Evolutionary conservation across 1,284 basidiomycete genomes (phyloP), one percentile per base, ranked within the genome.

Genomic region (Trichosporon sp.): DNA sequence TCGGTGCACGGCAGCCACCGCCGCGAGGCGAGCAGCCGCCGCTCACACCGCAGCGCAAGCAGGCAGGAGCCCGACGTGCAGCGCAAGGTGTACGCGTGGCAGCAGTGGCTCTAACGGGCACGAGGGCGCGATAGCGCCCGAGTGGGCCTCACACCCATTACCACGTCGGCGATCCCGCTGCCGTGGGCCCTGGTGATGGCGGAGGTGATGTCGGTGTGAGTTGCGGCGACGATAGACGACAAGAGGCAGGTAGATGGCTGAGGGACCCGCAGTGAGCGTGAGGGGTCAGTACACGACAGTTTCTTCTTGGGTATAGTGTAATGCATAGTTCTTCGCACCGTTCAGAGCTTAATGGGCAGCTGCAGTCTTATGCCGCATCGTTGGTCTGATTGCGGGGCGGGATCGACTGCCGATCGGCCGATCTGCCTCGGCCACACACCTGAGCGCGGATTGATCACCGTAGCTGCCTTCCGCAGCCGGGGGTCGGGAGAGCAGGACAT

Each of bases 51-150:
- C 12, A 47, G 27, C 6, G 60, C 64, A 7, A 65, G 62, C 31
- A 38, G 29, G 21, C 32, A 53, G 56, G 65, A 67, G 25, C 51
- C 47, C 2, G 58, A 53, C 2, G 63, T 71, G 3, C 27, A 44
- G 25, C 53, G 67, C 23, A 68, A 68, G 21, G 70, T 69, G 3
- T 68, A 69, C 25, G 66, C 67, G 2, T 72, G 70, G 70, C 70
- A 72, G 64, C 70, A 72, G 70, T 72, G 68, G 70, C 65, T 71
- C 31, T 71, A 32, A 29, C n/a, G n/a, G n/a, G n/a, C n/a, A n/a
- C n/a, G 31, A 18, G 18, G 23, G 6, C 2, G 56, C 56, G 56
- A 18, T 25, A 44, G 25, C 44, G 3, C 8, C 18, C 7, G 35
- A 5, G 11, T 4, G 38, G 38, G 38, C 15, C 32, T 5, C 32